phyloP scores from a whole-genome alignment of 106 monocot genomes.

The Ottelia alismoides region DNA sequence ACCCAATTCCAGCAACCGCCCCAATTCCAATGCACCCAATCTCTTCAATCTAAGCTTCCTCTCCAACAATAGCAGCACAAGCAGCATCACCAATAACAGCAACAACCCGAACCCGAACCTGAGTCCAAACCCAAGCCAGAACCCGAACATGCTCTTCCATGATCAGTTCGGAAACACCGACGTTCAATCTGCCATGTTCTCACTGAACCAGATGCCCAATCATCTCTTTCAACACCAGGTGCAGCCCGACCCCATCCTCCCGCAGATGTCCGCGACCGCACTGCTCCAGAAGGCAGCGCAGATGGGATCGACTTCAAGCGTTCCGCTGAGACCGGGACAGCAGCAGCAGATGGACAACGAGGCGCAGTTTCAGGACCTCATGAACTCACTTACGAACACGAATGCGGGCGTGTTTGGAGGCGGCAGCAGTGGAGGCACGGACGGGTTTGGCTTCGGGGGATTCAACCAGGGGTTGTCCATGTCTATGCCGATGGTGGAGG shows the following conservation, averaged over 20 bases:
- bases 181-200: too few relatives aligned
- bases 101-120: too few relatives aligned
- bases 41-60: constrained; percentile 67
- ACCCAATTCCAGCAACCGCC: constrained; percentile 3
- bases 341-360: constrained; percentile 38
- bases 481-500: constrained; percentile 26
- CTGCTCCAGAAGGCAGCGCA: constrained; percentile 88
- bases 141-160: constrained; percentile 20
- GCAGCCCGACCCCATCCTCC: constrained; percentile 30
- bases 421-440: not conserved
- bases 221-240: constrained; percentile 27
- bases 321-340: too few relatives aligned
- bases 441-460: constrained; percentile 5
- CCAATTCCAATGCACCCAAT: constrained; percentile 16
- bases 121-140: constrained; percentile 14
- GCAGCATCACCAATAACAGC: constrained; percentile 8
- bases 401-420: constrained; percentile 19
- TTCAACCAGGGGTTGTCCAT: constrained; percentile 24
- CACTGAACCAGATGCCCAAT: too few relatives aligned
- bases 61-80: constrained; percentile 24
- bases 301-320: constrained; percentile 49
- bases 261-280: constrained; percentile 92
- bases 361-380: constrained; percentile 45
- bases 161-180: constrained; percentile 24
- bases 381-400: constrained; percentile 63